These are phyloP conservation scores for Amphirosellinia nigrospora DNA, from an alignment of 495 filamentous ascomycete genomes.

Conservation along the genomic window DNA sequence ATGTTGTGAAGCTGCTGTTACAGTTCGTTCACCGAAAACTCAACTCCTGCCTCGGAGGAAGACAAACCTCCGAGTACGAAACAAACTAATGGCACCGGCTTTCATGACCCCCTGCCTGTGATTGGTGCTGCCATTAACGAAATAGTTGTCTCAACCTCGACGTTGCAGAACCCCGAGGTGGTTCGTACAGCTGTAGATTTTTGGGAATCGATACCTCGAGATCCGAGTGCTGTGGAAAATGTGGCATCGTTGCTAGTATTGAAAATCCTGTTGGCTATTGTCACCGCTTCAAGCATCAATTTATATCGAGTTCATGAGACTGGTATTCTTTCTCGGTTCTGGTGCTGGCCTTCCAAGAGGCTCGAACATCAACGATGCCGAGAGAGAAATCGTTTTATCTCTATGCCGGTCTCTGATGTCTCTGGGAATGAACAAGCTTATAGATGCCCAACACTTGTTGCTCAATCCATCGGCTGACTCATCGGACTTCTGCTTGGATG, in stretches of 20 bases:
- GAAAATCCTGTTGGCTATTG: conserved; percentile 57
- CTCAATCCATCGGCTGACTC: conserved; percentile 64
- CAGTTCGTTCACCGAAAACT: not conserved
- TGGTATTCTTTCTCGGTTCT: conserved; percentile 73
- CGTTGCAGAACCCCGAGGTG: conserved; percentile 68
- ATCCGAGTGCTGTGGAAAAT: conserved; percentile 46
- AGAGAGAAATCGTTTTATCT: conserved; percentile 64
- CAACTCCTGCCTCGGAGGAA: not conserved
- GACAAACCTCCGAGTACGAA: not conserved
- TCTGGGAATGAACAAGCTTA: conserved; percentile 74
- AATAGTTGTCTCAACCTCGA: conserved; percentile 59
- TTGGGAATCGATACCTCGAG: conserved; percentile 64
- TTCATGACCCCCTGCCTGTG: conserved; percentile 36
- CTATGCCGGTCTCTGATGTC: conserved; percentile 65
- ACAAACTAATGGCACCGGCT: conserved; percentile 13
- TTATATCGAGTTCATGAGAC: conserved; percentile 77
- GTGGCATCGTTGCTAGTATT: conserved; percentile 66
- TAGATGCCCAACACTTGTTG: conserved; percentile 80
- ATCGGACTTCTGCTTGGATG: conserved; percentile 74
- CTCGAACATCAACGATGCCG: conserved; percentile 51
- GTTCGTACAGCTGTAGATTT: conserved; percentile 69
- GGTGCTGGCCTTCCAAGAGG: conserved; percentile 65
- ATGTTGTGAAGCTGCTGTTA: conserved; percentile 46
- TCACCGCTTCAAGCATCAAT: conserved; percentile 72
- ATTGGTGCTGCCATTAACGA: conserved; percentile 51